Evolutionary conservation across 495 filamentous ascomycete genomes (phyloP).

Genomic region (Tuber calosporum): DNA sequence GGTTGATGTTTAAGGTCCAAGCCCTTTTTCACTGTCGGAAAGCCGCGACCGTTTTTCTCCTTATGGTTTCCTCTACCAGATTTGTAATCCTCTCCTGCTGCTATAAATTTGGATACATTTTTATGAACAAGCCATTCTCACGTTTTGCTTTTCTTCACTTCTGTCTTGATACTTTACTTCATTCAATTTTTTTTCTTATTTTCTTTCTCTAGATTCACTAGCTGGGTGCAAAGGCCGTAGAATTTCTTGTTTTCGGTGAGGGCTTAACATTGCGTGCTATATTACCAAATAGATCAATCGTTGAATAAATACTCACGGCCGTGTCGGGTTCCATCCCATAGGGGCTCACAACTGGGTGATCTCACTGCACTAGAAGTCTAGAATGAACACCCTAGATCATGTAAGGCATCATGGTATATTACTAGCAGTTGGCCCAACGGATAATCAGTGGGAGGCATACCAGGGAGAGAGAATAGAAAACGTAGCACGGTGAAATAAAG

Average conservation of each 20-base stretch:
- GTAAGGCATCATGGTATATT: neutral
- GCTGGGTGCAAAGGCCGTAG: neutral
- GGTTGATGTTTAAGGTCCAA: constrained; percentile 22
- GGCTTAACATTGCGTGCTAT: neutral
- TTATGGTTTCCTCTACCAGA: no score
- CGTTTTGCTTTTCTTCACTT: neutral
- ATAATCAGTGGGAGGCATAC: neutral
- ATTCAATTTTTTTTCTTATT: neutral
- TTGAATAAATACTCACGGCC: neutral
- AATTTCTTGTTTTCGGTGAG: neutral
- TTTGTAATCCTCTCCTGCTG: no score
- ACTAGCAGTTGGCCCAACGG: neutral
- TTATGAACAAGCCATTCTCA: neutral
- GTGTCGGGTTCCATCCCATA: neutral
- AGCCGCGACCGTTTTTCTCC: no score
- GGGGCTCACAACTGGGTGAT: neutral
- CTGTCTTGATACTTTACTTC: neutral
- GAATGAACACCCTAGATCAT: neutral
- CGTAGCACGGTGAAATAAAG: neutral
- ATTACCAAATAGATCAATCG: neutral
- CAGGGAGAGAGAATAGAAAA: neutral
- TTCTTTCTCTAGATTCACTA: neutral
- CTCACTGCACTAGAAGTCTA: neutral
- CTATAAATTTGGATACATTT: neutral
- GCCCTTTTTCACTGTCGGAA: no score